Evolutionary conservation across 768 basidiomycete genomes (phyloP), one percentile per base, ranked within the genome.

Genomic region (Boletus rufocinnamomeus): DNA sequence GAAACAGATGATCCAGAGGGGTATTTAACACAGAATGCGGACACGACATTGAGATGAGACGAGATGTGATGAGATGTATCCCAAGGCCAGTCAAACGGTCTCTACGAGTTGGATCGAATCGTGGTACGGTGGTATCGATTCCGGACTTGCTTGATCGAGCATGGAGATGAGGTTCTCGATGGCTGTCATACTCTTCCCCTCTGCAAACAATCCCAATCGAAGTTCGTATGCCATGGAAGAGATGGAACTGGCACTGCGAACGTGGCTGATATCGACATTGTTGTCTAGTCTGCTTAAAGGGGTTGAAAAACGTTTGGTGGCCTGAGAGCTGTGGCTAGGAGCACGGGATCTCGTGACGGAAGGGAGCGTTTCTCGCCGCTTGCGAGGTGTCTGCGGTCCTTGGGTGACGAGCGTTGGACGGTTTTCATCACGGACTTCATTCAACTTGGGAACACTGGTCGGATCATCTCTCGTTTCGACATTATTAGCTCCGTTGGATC

Each of bases 181-280:
- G n/a, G 67, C 61, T 1, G 67, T 57, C 41, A 65, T 63, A 35
- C 63, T 72, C 40, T 55, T 61, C 30, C 66, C 65, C 23, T 73
- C 66, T 10, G 58, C 62, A 45, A 73, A 65, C 30, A 70, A 21
- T 0, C 68, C 69, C 45, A 69, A 34, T 48, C 63, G 60, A 19
- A 72, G 38, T 54, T 67, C 62, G 46, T 73, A 69, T 4, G 70
- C 56, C 54, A 72, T 53, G 28, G 72, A 70, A 38, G 72, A 72
- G 11, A 67, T 53, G 14, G 70, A 70, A 13, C 41, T 66, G 4
- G 64, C 37, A 2, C 66, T 62, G 41, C 59, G 58, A 44, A 67
- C 4, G 43, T 66, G 58, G 37, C n/a, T 50, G 28, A 52, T 8
- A 2, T 57, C 60, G 58, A 53, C 32, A 25, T 57, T 68, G 23